Evolutionary conservation across 208 protist genomes (phyloP).

Genomic region (Crithidia brevicula): DNA sequence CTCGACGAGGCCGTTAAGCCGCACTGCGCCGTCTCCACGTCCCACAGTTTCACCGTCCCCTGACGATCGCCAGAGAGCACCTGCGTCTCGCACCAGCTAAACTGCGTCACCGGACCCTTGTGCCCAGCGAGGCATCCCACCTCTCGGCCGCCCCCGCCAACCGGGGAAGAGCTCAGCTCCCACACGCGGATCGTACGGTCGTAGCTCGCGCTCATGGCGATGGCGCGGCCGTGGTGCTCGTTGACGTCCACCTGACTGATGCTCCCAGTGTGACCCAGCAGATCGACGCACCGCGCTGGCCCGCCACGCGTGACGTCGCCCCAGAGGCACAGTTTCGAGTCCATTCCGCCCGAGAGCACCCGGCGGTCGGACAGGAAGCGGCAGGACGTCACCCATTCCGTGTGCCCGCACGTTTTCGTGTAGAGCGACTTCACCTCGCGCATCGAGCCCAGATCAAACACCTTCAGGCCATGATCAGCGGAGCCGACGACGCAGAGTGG

Average conservation of each 20-base stretch:
- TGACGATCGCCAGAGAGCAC: conserved; percentile 83
- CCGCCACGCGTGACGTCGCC: conserved; percentile 36
- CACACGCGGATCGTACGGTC: conserved; percentile 85
- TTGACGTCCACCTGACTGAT: conserved; percentile 84
- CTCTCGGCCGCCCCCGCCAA: conserved; percentile 33
- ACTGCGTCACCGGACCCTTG: conserved; percentile 78
- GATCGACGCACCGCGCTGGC: conserved; percentile 69
- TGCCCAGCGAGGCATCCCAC: conserved; percentile 73
- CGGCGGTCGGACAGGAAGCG: conserved; percentile 66
- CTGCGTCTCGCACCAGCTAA: conserved; percentile 63
- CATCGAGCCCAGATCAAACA: conserved; percentile 72
- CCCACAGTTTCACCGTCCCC: conserved; percentile 78
- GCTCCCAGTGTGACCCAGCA: conserved; percentile 82
- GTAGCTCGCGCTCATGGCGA: conserved; percentile 80
- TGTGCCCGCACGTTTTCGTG: conserved; percentile 80
- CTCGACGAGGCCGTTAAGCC: conserved; percentile 55
- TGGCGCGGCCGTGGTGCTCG: conserved; percentile 24
- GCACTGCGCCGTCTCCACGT: conserved; percentile 63
- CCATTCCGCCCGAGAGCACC: conserved; percentile 89
- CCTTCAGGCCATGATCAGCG: conserved; percentile 86
- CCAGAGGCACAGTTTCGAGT: conserved; percentile 93
- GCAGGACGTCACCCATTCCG: conserved; percentile 90
- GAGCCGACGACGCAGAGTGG: conserved; percentile 76
- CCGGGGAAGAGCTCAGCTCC: conserved; percentile 43
- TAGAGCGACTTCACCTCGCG: conserved; percentile 71